A percentile compares a stretch with the other conserved stretches of the same genome.
These are phyloP conservation scores for Myxozyma kluyveri DNA, from an alignment of 805 yeast species.

Conservation along the genomic window DNA sequence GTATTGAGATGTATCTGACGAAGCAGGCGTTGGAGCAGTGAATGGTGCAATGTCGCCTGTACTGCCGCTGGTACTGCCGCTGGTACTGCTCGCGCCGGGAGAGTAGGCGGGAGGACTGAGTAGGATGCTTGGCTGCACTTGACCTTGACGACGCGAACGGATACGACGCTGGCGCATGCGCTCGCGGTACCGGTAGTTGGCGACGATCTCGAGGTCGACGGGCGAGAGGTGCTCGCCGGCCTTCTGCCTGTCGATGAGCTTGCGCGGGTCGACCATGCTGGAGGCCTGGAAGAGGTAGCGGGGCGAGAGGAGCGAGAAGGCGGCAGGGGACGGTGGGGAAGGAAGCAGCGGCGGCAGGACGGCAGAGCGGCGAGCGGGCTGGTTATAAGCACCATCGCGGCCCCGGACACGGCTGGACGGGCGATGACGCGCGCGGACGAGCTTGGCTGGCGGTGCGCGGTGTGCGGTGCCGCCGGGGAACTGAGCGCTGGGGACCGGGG, in stretches of 20 bases:
- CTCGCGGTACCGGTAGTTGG: neutral
- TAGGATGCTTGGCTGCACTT: too few species aligned
- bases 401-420: too few species aligned
- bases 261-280: neutral
- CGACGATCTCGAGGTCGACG: neutral
- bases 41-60: too few species aligned
- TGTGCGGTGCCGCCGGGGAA: neutral
- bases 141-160: too few species aligned
- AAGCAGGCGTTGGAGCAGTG: too few species aligned
- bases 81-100: too few species aligned
- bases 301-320: neutral
- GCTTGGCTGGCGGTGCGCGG: neutral
- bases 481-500: too few species aligned
- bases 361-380: neutral
- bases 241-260: neutral
- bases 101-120: too few species aligned
- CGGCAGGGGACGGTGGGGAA: neutral
- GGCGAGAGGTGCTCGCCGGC: neutral
- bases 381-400: too few species aligned
- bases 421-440: neutral
- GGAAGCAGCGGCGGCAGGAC: neutral
- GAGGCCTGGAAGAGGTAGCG: neutral
- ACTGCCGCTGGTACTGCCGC: too few species aligned
- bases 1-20: too few species aligned
- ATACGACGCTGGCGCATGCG: constrained; percentile 4